Percentiles rank a stretch among this genome's conserved stretches.
Evolutionary conservation across 2,329 filamentous ascomycete genomes (phyloP).

Genomic region (Hypoxylon sp.): DNA sequence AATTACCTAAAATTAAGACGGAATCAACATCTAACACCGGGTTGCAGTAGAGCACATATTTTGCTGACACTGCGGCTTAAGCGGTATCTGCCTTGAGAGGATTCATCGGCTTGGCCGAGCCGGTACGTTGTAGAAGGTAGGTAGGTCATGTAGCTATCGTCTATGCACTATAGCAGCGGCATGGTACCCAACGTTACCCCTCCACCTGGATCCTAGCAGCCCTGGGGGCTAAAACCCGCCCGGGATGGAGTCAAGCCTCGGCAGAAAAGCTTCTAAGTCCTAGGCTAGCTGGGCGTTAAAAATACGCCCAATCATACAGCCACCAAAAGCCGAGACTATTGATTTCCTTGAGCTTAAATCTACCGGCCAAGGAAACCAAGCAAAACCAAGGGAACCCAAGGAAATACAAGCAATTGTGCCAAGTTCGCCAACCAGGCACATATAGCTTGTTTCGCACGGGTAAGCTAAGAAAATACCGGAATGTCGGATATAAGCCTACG

Average conservation of each 20-base stretch:
- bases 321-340: conserved; percentile 3
- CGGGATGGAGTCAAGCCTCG: not conserved
- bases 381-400: not conserved
- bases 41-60: conserved; percentile 8
- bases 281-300: conserved; percentile 14
- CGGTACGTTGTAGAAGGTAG: not conserved
- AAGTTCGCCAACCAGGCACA: not conserved
- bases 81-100: conserved; percentile 1
- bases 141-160: not conserved
- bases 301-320: not conserved
- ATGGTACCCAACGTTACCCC: not conserved
- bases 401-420: not conserved
- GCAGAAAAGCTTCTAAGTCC: conserved; percentile 8
- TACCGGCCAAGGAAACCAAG: conserved; percentile 4
- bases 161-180: not conserved
- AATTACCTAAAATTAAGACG: conserved; percentile 15
- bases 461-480: not conserved
- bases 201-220: not conserved
- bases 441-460: not conserved
- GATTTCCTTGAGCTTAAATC: conserved; percentile 7
- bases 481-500: not conserved
- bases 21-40: not conserved
- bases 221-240: conserved; percentile 4
- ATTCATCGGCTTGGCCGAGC: conserved; percentile 17
- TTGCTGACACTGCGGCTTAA: conserved; percentile 7